These are phyloP conservation scores for Tuber melanosporum DNA, from an alignment of 495 filamentous ascomycete species.

Conservation along the genomic window DNA sequence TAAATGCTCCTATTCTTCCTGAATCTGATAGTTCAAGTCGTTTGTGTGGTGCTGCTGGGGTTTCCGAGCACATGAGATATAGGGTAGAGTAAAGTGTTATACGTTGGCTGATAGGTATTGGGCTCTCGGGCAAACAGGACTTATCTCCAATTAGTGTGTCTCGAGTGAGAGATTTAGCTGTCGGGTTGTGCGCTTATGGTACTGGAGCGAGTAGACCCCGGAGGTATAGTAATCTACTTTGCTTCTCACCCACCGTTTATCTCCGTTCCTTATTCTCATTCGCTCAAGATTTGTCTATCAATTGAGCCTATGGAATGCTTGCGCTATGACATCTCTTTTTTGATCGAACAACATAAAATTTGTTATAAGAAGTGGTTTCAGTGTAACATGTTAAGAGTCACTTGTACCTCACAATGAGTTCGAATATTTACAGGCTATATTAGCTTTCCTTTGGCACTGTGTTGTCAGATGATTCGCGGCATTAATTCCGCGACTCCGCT, in stretches of 20 bases:
- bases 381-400: background rate
- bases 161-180: background rate
- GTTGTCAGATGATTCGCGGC: background rate
- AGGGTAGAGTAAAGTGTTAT: background rate
- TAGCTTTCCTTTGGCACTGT: background rate
- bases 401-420: background rate
- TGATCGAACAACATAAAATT: background rate
- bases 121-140: background rate
- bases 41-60: background rate
- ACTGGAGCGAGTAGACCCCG: background rate
- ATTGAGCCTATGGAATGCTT: background rate
- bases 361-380: background rate
- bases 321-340: background rate
- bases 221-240: background rate
- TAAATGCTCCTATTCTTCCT: background rate
- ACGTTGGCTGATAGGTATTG: background rate
- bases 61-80: background rate
- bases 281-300: background rate
- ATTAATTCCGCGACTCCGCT: background rate
- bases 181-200: background rate
- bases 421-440: background rate
- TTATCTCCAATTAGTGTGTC: background rate
- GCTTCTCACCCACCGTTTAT: slow-evolving; percentile 1
- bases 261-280: slow-evolving; percentile 12
- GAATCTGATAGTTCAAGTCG: background rate